These are phyloP conservation scores for Plectosphaerella plurivora DNA, from an alignment of 2,329 filamentous ascomycete species.

Conservation along the genomic window DNA sequence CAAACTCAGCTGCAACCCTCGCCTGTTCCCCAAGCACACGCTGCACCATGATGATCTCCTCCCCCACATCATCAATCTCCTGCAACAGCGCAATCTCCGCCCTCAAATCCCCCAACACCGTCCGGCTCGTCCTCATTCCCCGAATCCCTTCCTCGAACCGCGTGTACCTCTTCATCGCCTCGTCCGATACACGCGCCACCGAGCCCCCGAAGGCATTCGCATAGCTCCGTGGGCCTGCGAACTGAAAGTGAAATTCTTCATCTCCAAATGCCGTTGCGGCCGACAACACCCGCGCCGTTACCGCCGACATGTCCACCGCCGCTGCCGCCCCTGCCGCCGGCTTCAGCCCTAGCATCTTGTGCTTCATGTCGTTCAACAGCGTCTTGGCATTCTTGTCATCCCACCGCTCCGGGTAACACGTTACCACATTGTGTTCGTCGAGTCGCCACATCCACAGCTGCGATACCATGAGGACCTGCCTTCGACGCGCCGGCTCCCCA, in stretches of 20 bases:
- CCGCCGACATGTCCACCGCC: conserved; percentile 8
- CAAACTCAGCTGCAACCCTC: conserved; percentile 11
- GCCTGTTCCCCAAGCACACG: conserved; percentile 11
- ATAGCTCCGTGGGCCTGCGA: conserved; percentile 11
- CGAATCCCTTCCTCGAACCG: conserved; percentile 11
- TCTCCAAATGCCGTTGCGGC: conserved; percentile 10
- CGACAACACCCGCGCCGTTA: conserved; percentile 7
- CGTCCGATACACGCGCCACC: conserved; percentile 11
- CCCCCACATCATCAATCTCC: conserved; percentile 10
- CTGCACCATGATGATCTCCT: conserved; percentile 14
- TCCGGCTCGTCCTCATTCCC: conserved; percentile 12
- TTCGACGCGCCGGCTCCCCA: conserved; percentile 17
- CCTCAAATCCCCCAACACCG: conserved; percentile 12
- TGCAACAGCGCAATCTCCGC: conserved; percentile 16
- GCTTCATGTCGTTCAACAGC: conserved; percentile 12
- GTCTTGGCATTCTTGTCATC: conserved; percentile 15
- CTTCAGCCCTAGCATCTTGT: conserved; percentile 6
- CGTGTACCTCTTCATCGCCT: conserved; percentile 13
- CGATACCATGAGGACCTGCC: conserved; percentile 19
- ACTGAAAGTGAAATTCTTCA: conserved; percentile 14
- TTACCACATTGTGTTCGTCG: conserved; percentile 13
- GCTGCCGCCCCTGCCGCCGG: conserved; percentile 1
- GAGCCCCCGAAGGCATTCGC: conserved; percentile 10
- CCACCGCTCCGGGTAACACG: conserved; percentile 12
- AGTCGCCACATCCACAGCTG: conserved; percentile 17